A percentile compares a stretch with the other conserved stretches of the same genome.
These are phyloP conservation scores for Saccharomycopsis oosterbeekiorum DNA, from an alignment of 805 yeast genomes.

Conservation along the genomic window DNA sequence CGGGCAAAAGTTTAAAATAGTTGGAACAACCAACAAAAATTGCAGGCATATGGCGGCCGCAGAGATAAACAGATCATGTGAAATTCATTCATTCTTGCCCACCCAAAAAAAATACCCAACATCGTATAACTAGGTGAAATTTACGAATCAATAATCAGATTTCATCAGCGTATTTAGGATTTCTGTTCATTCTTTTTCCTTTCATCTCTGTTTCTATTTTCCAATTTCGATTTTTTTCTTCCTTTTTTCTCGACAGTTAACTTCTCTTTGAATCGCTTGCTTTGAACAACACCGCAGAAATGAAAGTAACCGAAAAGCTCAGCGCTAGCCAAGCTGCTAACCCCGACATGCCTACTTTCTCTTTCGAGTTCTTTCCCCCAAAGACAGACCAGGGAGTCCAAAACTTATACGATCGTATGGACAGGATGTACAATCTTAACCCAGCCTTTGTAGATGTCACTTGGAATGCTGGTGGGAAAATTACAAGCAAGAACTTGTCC, in stretches of 20 bases:
- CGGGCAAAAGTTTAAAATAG: neutral
- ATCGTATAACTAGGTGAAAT: neutral
- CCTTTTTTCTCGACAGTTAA: neutral
- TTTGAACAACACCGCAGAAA: neutral
- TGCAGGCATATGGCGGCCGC: no score
- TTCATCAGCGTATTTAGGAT: neutral
- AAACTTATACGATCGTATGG: constrained; percentile 93
- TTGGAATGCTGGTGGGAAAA: constrained; percentile 97
- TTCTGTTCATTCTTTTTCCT: neutral
- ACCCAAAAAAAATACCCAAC: neutral
- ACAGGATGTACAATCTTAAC: constrained; percentile 84
- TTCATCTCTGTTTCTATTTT: neutral
- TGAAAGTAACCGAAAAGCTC: constrained; percentile 18
- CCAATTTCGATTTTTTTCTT: no score
- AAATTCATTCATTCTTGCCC: neutral
- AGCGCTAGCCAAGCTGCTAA: neutral
- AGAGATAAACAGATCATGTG: neutral
- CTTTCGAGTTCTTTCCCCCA: constrained; percentile 96
- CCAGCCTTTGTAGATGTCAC: constrained; percentile 94
- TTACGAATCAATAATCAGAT: neutral
- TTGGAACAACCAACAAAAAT: neutral
- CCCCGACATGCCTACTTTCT: constrained; percentile 50
- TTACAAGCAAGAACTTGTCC: constrained; percentile 55
- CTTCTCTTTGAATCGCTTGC: neutral
- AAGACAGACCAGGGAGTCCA: constrained; percentile 96